A percentile compares a stretch with the other conserved stretches of the same genome.
These are phyloP conservation scores for Fusarium globosum DNA, from an alignment of 2,329 filamentous ascomycete species.

Conservation along the genomic window DNA sequence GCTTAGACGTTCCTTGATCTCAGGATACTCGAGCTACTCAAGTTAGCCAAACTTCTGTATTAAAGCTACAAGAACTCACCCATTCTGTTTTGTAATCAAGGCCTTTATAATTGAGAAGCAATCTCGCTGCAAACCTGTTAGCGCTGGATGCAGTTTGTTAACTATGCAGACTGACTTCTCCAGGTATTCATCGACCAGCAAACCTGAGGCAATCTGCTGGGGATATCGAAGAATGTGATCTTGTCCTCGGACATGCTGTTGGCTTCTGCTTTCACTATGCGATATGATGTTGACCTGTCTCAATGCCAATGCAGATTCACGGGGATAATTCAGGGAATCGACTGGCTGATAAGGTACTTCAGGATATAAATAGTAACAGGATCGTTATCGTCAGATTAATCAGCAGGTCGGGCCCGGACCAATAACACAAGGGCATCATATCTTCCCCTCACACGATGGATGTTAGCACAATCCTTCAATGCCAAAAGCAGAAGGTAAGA, in stretches of 20 bases:
- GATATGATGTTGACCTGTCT: rapidly evolving
- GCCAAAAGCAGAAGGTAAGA: slow-evolving; percentile 8
- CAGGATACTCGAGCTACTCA: slow-evolving; percentile 24
- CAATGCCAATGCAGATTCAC: not conserved
- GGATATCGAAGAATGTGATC: slow-evolving; percentile 29
- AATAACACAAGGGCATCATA: rapidly evolving
- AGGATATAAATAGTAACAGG: not conserved
- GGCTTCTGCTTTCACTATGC: rapidly evolving
- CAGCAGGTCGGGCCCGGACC: not conserved
- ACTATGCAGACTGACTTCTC: slow-evolving; percentile 20
- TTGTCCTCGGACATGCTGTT: slow-evolving; percentile 1
- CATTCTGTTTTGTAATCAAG: slow-evolving; percentile 33
- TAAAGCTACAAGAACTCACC: not conserved
- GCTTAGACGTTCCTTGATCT: slow-evolving; percentile 19
- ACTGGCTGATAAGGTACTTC: rapidly evolving
- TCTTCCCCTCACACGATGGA: slow-evolving; percentile 2
- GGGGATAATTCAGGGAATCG: not conserved
- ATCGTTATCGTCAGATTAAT: not conserved
- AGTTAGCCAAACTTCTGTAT: not conserved
- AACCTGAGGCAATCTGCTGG: slow-evolving; percentile 15
- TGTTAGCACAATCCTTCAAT: not conserved
- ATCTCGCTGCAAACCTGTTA: slow-evolving; percentile 2
- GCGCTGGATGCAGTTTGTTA: rapidly evolving
- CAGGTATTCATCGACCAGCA: slow-evolving; percentile 40
- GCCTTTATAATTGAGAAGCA: slow-evolving; percentile 33